A percentile compares a stretch with the other conserved stretches of the same genome.
phyloP scores from a whole-genome alignment of 345 rosid genomes.

The Trapa bicornis region DNA sequence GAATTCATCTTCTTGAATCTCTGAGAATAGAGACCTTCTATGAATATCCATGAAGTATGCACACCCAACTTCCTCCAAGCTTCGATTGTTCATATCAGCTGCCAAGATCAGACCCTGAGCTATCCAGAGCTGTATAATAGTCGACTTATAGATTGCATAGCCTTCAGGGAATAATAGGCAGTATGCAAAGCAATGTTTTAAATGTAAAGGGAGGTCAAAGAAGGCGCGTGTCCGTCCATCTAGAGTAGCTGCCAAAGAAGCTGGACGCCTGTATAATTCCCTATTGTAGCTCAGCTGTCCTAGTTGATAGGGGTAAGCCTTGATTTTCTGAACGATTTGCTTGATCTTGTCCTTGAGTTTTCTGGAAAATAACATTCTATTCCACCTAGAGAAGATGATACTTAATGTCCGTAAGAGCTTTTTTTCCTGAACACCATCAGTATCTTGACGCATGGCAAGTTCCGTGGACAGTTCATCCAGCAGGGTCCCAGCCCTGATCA shows the following conservation, averaged over 20 bases:
- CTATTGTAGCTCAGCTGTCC: neutral
- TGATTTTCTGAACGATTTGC: neutral
- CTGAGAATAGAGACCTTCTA: conserved; percentile 21
- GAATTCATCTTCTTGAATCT: conserved; percentile 1
- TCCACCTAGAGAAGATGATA: neutral
- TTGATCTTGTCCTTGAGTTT: neutral
- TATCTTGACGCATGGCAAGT: neutral
- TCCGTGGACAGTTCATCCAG: neutral
- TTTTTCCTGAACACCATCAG: neutral
- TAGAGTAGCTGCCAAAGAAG: neutral
- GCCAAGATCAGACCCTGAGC: conserved; percentile 18
- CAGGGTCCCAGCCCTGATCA: neutral
- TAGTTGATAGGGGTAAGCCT: neutral
- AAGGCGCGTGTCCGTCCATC: neutral
- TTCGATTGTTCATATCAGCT: neutral
- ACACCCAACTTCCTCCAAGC: conserved; percentile 8
- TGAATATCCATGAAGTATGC: conserved; percentile 17
- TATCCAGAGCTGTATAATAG: conserved; percentile 17
- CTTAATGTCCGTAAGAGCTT: neutral
- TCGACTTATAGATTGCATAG: conserved; percentile 10
- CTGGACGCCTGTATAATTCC: neutral
- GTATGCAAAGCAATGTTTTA: conserved; percentile 22
- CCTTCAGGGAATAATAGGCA: conserved; percentile 21
- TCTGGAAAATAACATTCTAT: too few relatives aligned
- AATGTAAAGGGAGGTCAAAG: conserved; percentile 12